Conservation (phyloP, 2,329 filamentous ascomycete genomes). For the Talaromyces funiculosus region DNA sequence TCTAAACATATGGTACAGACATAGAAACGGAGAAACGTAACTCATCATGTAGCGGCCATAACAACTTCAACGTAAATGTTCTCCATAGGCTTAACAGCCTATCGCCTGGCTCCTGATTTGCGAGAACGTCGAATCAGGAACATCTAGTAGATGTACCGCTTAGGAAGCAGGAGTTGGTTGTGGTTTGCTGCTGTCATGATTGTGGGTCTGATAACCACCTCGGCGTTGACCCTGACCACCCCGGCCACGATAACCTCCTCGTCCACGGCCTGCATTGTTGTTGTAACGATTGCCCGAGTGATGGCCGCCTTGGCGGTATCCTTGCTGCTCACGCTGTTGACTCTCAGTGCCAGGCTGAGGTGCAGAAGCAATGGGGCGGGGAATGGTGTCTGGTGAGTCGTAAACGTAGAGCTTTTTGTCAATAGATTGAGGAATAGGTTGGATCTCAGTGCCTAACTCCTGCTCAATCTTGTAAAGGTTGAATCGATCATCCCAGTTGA, state of each 20-base stretch:
- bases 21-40: conserved; percentile 11
- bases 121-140: conserved; percentile 1
- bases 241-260: conserved; percentile 40
- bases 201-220: conserved; percentile 27
- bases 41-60: conserved; percentile 13
- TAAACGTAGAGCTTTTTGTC: conserved; percentile 99
- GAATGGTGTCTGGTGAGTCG: conserved; percentile 91
- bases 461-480: conserved; percentile 99
- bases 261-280: conserved; percentile 31
- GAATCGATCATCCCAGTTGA: conserved; percentile 99
- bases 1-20: conserved; percentile 15
- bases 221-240: conserved; percentile 38
- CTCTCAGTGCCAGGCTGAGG: conserved; percentile 22
- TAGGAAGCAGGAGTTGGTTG: conserved; percentile 29
- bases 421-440: conserved; percentile 88
- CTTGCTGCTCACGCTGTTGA: conserved; percentile 27
- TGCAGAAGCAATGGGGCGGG: conserved; percentile 65
- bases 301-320: conserved; percentile 32
- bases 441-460: conserved; percentile 93
- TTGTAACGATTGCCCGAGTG: conserved; percentile 33
- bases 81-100: neutral
- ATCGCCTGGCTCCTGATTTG: neutral
- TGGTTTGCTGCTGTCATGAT: conserved; percentile 25
- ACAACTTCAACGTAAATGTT: conserved; percentile 11
- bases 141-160: neutral